Evolutionary conservation across 352 stramenopile species (phyloP).

Genomic region (Pythium pectinolyticum): DNA sequence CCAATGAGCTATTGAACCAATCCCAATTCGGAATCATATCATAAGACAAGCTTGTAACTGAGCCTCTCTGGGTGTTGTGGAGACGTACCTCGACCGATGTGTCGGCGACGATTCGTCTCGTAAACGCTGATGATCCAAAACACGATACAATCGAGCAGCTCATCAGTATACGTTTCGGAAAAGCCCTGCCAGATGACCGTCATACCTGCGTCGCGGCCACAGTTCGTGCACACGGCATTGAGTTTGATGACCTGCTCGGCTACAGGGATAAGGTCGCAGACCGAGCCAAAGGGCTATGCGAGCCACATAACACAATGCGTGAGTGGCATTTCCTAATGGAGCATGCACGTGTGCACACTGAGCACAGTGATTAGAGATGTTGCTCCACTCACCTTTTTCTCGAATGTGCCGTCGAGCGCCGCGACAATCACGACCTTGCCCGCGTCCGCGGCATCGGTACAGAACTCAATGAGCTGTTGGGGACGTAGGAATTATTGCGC

Average conservation of each 20-base stretch:
- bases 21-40: background rate
- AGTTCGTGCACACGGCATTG: conserved; percentile 82
- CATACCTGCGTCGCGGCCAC: conserved; percentile 71
- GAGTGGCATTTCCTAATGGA: too few species aligned
- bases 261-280: conserved; percentile 69
- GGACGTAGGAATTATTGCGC: background rate
- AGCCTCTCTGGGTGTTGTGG: too few species aligned
- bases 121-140: conserved; percentile 48
- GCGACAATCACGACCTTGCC: conserved; percentile 83
- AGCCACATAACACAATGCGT: too few species aligned
- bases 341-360: too few species aligned
- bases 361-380: too few species aligned
- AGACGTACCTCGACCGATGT: conserved; percentile 64
- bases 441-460: conserved; percentile 58
- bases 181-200: too few species aligned
- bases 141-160: background rate
- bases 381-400: conserved; percentile 79
- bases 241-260: conserved; percentile 84
- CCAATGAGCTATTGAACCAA: conserved; percentile 59
- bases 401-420: conserved; percentile 73
- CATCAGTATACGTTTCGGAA: too few species aligned
- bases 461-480: conserved; percentile 75
- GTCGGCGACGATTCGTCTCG: conserved; percentile 65
- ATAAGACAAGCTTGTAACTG: too few species aligned
- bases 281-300: conserved; percentile 63